These are phyloP conservation scores for Wallacemonas collosoma DNA, from an alignment of 208 protist species.

Conservation along the genomic window DNA sequence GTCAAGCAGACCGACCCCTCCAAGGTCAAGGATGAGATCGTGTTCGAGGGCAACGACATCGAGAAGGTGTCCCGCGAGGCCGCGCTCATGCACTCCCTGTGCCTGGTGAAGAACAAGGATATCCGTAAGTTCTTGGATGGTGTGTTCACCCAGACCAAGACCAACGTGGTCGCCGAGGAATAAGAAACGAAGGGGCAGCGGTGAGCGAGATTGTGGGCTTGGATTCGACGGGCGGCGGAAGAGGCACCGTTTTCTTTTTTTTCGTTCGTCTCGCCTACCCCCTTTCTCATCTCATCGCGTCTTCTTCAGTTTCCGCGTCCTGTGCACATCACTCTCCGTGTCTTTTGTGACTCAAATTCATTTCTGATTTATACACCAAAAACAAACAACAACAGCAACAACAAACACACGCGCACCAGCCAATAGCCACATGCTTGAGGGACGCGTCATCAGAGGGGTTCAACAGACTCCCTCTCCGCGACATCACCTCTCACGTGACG, in stretches of 20 bases:
- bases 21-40: slow-evolving; percentile 98
- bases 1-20: slow-evolving; percentile 78
- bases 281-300: too few species aligned
- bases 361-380: neutral
- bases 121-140: slow-evolving; percentile 99
- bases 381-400: slow-evolving; percentile 1
- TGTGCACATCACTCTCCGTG: neutral
- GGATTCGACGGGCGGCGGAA: too few species aligned
- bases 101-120: slow-evolving; percentile 98
- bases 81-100: slow-evolving; percentile 96
- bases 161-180: slow-evolving; percentile 79
- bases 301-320: too few species aligned
- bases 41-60: slow-evolving; percentile 96
- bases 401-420: neutral
- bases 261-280: too few species aligned
- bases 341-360: slow-evolving; percentile 6
- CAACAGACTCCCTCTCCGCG: too few species aligned
- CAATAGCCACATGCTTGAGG: too few species aligned
- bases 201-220: too few species aligned
- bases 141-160: slow-evolving; percentile 98
- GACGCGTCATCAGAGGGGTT: too few species aligned
- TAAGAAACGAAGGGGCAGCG: slow-evolving; percentile 19
- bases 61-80: slow-evolving; percentile 93
- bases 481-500: too few species aligned
- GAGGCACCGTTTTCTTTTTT: too few species aligned